Percentiles rank a stretch among this genome's conserved stretches.
Conservation (phyloP, 345 rosid genomes). For the Combretum micranthum region DNA sequence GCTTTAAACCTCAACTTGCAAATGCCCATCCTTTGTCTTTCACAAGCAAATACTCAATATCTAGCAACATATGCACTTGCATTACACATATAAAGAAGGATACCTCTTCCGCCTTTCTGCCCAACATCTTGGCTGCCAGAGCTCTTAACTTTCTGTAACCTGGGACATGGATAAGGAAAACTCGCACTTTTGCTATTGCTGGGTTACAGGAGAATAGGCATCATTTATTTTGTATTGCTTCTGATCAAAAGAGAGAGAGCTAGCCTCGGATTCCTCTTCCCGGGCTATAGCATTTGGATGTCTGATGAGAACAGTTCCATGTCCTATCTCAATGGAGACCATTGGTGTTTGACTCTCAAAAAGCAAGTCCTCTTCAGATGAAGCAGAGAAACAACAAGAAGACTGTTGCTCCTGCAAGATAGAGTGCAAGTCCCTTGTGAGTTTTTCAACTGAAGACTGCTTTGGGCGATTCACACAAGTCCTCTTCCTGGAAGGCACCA, state of each 20-base stretch:
- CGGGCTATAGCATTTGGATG: constrained; percentile 78
- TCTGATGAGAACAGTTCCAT: constrained; percentile 92
- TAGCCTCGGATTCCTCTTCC: constrained; percentile 97
- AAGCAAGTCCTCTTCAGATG: constrained; percentile 92
- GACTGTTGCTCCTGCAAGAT: constrained; percentile 94
- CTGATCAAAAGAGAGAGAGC: constrained; percentile 85
- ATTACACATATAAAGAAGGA: neutral
- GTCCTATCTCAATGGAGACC: constrained; percentile 98
- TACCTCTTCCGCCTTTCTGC: constrained; percentile 65
- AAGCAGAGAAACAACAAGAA: constrained; percentile 77
- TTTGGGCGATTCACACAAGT: constrained; percentile 81
- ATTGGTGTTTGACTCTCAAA: constrained; percentile 81
- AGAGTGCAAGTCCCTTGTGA: constrained; percentile 74
- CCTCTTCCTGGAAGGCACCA: constrained; percentile 90
- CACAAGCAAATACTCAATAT: too few species aligned
- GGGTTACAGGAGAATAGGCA: constrained; percentile 53
- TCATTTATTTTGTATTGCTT: constrained; percentile 43
- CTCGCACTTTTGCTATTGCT: constrained; percentile 22
- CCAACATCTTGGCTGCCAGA: constrained; percentile 35
- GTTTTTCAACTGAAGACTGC: constrained; percentile 89
- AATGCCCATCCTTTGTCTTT: too few species aligned
- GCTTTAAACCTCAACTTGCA: too few species aligned
- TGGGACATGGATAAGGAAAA: constrained; percentile 21
- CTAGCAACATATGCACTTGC: too few species aligned
- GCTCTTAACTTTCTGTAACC: constrained; percentile 29